Conservation (phyloP, 1,284 basidiomycete species). For the Clitocybe nebularis region DNA sequence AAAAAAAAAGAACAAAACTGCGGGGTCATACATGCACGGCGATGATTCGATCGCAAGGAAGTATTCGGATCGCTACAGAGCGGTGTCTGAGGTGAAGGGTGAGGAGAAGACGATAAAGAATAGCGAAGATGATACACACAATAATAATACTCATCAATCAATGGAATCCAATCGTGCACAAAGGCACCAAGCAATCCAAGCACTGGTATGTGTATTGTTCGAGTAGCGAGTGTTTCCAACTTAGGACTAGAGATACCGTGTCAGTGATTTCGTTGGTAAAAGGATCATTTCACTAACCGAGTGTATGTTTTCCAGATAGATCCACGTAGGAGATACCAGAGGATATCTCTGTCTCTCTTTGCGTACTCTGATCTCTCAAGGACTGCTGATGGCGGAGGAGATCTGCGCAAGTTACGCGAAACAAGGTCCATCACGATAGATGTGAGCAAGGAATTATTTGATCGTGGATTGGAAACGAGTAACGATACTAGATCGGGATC, state of each 20-base stretch:
- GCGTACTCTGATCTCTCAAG: conserved; percentile 81
- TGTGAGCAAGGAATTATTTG: conserved; percentile 50
- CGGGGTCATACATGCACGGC: conserved; percentile 8
- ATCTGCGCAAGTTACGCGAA: conserved; percentile 63
- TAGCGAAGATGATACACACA: conserved; percentile 54
- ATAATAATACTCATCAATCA: conserved; percentile 95
- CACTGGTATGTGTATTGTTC: conserved; percentile 63
- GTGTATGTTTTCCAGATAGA: conserved; percentile 88
- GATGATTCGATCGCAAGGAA: too few relatives aligned
- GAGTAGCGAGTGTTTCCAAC: conserved; percentile 58
- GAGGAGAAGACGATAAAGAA: conserved; percentile 3
- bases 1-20: conserved; percentile 2
- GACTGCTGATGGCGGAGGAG: conserved; percentile 52
- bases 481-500: conserved; percentile 29
- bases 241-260: conserved; percentile 55
- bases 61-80: conserved; percentile 36
- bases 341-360: conserved; percentile 73
- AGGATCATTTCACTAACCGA: conserved; percentile 39
- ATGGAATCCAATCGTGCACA: conserved; percentile 85
- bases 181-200: conserved; percentile 75
- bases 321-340: conserved; percentile 86
- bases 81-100: conserved; percentile 38
- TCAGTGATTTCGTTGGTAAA: conserved; percentile 4
- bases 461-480: conserved; percentile 33
- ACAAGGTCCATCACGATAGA: conserved; percentile 62